A percentile compares a stretch with the other conserved stretches of the same genome.
Evolutionary conservation across 1,284 basidiomycete species (phyloP).

Genomic region (Butyriboletus appendiculatus): DNA sequence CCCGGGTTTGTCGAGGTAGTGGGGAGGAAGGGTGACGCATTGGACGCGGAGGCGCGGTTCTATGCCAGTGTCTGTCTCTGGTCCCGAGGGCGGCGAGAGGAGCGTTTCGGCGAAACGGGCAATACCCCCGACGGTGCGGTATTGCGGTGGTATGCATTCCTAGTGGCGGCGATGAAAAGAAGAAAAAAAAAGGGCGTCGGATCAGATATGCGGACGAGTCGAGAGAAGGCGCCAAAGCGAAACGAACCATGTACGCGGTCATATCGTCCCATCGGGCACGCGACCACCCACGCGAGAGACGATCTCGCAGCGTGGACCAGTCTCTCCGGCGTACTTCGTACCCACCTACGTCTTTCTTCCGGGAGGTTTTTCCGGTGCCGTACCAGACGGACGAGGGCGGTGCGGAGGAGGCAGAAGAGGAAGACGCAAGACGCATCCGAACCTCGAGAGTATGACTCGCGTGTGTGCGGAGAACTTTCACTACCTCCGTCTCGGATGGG

Average conservation of each 20-base stretch:
- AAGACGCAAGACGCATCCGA: conserved; percentile 55
- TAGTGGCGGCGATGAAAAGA: conserved; percentile 33
- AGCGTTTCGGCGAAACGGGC: conserved; percentile 46
- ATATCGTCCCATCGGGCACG: conserved; percentile 58
- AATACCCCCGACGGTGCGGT: conserved; percentile 50
- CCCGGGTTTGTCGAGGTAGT: conserved; percentile 58
- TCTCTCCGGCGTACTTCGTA: conserved; percentile 63
- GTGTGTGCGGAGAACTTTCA: conserved; percentile 54
- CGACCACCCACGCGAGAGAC: conserved; percentile 35
- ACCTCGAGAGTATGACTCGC: conserved; percentile 52
- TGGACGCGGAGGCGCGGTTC: conserved; percentile 42
- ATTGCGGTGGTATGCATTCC: conserved; percentile 68
- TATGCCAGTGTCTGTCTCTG: not conserved
- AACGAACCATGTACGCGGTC: conserved; percentile 65
- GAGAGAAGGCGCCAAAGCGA: conserved; percentile 17
- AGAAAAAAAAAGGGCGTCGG: not conserved
- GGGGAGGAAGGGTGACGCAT: conserved; percentile 53
- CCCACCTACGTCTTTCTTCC: conserved; percentile 37
- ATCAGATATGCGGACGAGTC: not conserved
- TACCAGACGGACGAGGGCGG: conserved; percentile 43
- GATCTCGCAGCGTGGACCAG: conserved; percentile 33
- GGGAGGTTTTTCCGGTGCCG: conserved; percentile 30
- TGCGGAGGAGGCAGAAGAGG: conserved; percentile 33
- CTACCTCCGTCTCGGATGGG: conserved; percentile 48
- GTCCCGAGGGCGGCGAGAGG: conserved; percentile 26